These are phyloP conservation scores for Boletus insuetus DNA, from an alignment of 768 basidiomycete species.

Conservation along the genomic window DNA sequence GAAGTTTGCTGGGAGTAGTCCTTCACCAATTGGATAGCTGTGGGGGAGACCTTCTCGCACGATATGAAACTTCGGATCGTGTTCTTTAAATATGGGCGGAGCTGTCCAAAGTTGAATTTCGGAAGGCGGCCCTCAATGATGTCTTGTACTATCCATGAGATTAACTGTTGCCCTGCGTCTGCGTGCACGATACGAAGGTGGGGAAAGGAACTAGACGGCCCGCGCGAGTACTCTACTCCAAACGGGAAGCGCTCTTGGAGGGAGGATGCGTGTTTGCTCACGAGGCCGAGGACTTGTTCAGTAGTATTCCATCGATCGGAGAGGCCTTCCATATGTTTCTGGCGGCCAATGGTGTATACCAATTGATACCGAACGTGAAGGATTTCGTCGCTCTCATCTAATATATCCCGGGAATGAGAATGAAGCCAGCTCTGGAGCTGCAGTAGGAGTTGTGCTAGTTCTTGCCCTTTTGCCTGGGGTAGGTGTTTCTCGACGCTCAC, in stretches of 20 bases:
- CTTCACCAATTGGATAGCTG: slow-evolving; percentile 1
- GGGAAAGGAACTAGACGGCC: slow-evolving; percentile 18
- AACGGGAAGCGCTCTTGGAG: slow-evolving; percentile 3
- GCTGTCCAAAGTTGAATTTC: slow-evolving; percentile 16
- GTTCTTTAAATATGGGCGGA: background rate
- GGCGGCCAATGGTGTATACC: slow-evolving; percentile 35
- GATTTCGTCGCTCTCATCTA: slow-evolving; percentile 32
- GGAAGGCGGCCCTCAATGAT: slow-evolving; percentile 14
- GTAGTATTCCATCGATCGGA: slow-evolving; percentile 36
- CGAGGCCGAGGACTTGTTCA: slow-evolving; percentile 29
- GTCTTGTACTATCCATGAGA: slow-evolving; percentile 12
- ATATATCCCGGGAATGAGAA: slow-evolving; percentile 22
- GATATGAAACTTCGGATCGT: slow-evolving; percentile 25
- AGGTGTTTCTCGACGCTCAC: slow-evolving; percentile 41
- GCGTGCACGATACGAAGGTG: slow-evolving; percentile 21
- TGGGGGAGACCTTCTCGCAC: background rate
- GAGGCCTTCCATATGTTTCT: slow-evolving; percentile 25
- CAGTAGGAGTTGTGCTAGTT: slow-evolving; percentile 22
- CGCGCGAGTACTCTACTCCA: slow-evolving; percentile 15
- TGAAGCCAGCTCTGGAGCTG: slow-evolving; percentile 27
- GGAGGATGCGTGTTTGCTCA: slow-evolving; percentile 15
- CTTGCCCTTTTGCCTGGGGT: background rate
- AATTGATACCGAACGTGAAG: slow-evolving; percentile 37
- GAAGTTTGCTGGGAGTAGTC: background rate
- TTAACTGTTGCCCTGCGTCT: slow-evolving; percentile 11